Percentiles rank a stretch among this genome's conserved stretches.
Evolutionary conservation across 108 stramenopile species (phyloP).

Genomic region (Licmophora abbreviata): DNA sequence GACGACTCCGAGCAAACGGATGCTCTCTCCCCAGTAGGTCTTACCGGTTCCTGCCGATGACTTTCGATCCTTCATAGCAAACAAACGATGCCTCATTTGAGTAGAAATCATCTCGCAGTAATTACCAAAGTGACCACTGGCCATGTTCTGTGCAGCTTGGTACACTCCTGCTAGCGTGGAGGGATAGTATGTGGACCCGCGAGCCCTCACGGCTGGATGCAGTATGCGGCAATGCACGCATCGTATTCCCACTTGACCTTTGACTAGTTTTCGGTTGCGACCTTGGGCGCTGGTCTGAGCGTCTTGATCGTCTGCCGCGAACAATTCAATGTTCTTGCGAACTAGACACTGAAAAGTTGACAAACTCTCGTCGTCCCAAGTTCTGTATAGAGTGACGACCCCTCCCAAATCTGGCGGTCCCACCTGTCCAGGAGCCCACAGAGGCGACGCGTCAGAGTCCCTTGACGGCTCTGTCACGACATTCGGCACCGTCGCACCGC

Average conservation of each 20-base stretch:
- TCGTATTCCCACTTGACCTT: conserved; percentile 53
- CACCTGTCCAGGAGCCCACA: no score
- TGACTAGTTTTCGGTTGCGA: conserved; percentile 27
- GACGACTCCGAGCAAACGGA: conserved; percentile 13
- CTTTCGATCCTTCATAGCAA: conserved; percentile 15
- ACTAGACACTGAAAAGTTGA: conserved; percentile 53
- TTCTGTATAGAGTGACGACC: conserved; percentile 4
- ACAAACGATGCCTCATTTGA: conserved; percentile 7
- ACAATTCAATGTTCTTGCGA: conserved; percentile 49
- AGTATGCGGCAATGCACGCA: conserved; percentile 41
- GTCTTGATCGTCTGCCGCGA: conserved; percentile 36
- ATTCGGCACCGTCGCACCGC: no score
- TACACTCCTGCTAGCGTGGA: conserved; percentile 30
- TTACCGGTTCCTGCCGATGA: conserved; percentile 25
- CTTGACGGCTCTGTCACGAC: no score
- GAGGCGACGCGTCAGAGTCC: no score
- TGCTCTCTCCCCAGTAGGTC: conserved; percentile 33
- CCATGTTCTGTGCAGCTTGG: conserved; percentile 45
- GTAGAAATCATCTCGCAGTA: conserved; percentile 20
- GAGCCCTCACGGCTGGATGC: conserved; percentile 30
- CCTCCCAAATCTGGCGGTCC: no score
- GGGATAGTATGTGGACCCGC: conserved; percentile 51
- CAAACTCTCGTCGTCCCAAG: conserved; percentile 34
- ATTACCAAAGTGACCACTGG: conserved; percentile 14
- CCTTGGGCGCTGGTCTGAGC: conserved; percentile 38